These are phyloP conservation scores for Gremmenia infestans DNA, from an alignment of 2,329 filamentous ascomycete species.

Conservation along the genomic window DNA sequence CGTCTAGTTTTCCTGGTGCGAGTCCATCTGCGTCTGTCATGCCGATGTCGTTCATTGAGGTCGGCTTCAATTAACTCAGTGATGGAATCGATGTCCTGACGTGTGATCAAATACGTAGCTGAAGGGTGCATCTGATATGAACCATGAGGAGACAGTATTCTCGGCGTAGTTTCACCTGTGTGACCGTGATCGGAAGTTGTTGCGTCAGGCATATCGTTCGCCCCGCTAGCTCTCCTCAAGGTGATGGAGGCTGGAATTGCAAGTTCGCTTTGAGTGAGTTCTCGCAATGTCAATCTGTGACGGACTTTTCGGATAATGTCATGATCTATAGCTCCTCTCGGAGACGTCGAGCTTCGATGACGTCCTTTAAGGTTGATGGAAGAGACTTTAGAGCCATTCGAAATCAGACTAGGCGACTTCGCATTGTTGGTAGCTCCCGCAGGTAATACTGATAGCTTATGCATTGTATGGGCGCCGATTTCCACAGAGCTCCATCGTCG, in stretches of 20 bases:
- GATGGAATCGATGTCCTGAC: slow-evolving; percentile 22
- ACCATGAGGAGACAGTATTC: background rate
- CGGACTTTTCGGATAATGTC: slow-evolving; percentile 21
- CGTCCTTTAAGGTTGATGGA: background rate
- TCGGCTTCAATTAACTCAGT: slow-evolving; percentile 18
- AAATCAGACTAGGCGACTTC: background rate
- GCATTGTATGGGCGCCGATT: slow-evolving; percentile 11
- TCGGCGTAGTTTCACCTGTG: slow-evolving; percentile 1
- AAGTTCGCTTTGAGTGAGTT: slow-evolving; percentile 6
- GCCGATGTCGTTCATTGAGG: slow-evolving; percentile 3
- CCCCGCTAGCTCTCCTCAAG: slow-evolving; percentile 20
- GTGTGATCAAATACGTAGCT: slow-evolving; percentile 22
- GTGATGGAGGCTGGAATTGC: slow-evolving; percentile 21
- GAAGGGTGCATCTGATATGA: slow-evolving; percentile 1
- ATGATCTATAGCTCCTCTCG: slow-evolving; percentile 11
- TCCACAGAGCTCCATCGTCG: slow-evolving; percentile 27
- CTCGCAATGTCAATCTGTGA: slow-evolving; percentile 17
- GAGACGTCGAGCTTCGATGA: slow-evolving; percentile 13
- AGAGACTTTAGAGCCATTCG: background rate
- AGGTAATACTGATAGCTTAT: background rate
- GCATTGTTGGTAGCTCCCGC: background rate
- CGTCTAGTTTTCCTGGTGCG: background rate
- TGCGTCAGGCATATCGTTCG: background rate
- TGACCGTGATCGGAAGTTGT: background rate
- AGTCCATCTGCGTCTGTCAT: background rate